Percentiles rank a stretch among this genome's conserved stretches.
phyloP scores from a whole-genome alignment of 2,329 filamentous ascomycete species.

The Colletotrichum sp. region DNA sequence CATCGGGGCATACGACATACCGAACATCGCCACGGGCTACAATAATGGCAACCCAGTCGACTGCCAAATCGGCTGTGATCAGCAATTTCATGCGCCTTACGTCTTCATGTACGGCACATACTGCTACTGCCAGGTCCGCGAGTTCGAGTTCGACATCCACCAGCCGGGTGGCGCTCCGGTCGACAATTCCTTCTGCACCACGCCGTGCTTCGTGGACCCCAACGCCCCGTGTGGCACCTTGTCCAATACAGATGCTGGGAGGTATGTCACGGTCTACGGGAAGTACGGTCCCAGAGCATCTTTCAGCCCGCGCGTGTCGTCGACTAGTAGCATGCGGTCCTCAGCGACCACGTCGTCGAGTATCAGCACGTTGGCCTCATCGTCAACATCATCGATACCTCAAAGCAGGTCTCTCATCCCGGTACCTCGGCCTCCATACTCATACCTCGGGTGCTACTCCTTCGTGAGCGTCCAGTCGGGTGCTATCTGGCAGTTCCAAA shows the following conservation, averaged over 20 bases:
- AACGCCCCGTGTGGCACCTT: background rate
- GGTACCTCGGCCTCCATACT: no score
- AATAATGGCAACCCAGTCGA: background rate
- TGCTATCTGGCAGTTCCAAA: no score
- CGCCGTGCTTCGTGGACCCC: background rate
- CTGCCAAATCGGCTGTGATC: background rate
- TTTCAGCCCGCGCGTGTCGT: background rate
- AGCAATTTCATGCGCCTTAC: background rate
- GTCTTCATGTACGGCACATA: background rate
- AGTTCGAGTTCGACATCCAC: background rate
- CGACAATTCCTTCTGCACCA: background rate
- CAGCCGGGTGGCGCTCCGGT: background rate
- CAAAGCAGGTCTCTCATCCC: no score
- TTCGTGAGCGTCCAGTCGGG: no score
- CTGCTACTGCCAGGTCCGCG: background rate
- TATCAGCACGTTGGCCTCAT: no score
- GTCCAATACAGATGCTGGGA: background rate
- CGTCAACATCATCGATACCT: no score
- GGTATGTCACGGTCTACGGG: background rate
- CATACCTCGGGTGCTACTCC: no score
- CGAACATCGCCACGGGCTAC: background rate
- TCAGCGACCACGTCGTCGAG: no score
- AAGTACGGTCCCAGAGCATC: background rate
- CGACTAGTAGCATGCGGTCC: no score
- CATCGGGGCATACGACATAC: background rate